These are phyloP conservation scores for Pseudoturritis turrita DNA, from an alignment of 345 rosid species.

Conservation along the genomic window DNA sequence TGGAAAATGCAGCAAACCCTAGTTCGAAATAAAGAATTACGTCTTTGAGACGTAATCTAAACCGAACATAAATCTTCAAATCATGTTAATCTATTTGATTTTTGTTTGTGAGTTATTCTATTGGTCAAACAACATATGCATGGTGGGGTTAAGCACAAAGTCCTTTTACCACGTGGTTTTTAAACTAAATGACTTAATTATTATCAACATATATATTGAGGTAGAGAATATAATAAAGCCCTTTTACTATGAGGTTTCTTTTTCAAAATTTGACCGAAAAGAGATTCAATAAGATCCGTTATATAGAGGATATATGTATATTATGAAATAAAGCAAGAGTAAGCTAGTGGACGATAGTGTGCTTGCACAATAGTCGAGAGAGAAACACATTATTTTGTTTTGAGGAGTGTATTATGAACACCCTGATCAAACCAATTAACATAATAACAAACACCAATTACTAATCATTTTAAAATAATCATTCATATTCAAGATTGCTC, in stretches of 20 bases:
- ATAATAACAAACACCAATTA: background rate
- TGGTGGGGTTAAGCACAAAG: conserved; percentile 25
- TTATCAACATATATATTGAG: conserved; percentile 10
- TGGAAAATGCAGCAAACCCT: background rate
- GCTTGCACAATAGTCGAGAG: conserved; percentile 34
- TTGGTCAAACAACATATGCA: conserved; percentile 23
- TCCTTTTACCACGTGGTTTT: conserved; percentile 29
- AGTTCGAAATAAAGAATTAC: background rate
- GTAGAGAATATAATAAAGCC: conserved; percentile 27
- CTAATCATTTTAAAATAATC: background rate
- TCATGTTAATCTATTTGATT: background rate
- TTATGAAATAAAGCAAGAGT: conserved; percentile 22
- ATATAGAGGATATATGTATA: conserved; percentile 15
- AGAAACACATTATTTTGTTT: conserved; percentile 2
- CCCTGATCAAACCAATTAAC: background rate
- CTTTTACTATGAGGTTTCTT: conserved; percentile 31
- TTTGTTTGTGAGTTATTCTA: background rate
- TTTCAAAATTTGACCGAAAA: conserved; percentile 31
- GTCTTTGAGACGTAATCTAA: background rate
- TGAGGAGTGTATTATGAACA: background rate
- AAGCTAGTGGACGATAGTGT: conserved; percentile 24
- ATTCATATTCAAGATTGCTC: background rate
- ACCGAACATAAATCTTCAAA: background rate
- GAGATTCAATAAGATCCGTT: conserved; percentile 29
- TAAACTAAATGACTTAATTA: conserved; percentile 1